These are phyloP conservation scores for Isoetes taiwanensis DNA, from an alignment of 75 land plant genomes.

Conservation along the genomic window DNA sequence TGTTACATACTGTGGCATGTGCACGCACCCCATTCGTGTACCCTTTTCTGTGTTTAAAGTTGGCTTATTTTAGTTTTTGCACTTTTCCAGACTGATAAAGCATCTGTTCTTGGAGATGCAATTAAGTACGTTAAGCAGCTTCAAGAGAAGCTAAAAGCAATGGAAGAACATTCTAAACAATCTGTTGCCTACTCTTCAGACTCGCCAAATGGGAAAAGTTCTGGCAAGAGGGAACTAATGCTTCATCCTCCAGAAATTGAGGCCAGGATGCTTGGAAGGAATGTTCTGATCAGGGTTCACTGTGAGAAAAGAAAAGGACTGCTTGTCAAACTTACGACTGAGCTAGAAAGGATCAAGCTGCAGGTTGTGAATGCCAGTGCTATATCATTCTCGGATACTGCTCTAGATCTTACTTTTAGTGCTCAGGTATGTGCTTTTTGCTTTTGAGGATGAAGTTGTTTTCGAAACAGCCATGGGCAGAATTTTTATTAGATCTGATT, in stretches of 20 bases:
- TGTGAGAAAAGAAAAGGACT: constrained; percentile 48
- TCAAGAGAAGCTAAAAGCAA: constrained; percentile 43
- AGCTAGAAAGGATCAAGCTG: constrained; percentile 53
- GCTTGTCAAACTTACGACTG: constrained; percentile 31
- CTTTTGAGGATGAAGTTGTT: background rate
- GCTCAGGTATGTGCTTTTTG: constrained; percentile 37
- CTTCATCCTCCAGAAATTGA: constrained; percentile 38
- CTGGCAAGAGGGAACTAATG: background rate
- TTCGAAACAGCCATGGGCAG: background rate
- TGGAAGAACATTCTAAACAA: constrained; percentile 57
- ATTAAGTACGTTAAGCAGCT: constrained; percentile 66
- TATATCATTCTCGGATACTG: constrained; percentile 38
- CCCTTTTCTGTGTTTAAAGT: background rate
- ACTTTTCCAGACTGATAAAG: constrained; percentile 66
- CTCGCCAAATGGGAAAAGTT: background rate
- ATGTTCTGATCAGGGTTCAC: constrained; percentile 51
- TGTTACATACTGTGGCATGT: background rate
- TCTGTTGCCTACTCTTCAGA: constrained; percentile 38
- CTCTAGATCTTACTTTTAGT: constrained; percentile 43
- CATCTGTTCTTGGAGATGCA: constrained; percentile 78
- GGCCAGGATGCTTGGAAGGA: constrained; percentile 40
- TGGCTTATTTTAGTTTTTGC: background rate
- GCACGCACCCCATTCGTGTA: no score
- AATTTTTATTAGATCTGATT: background rate
- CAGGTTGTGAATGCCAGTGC: constrained; percentile 30